Base-by-base conservation (phyloP, 345 rosid species). In the Orychophragmus violaceus region DNA sequence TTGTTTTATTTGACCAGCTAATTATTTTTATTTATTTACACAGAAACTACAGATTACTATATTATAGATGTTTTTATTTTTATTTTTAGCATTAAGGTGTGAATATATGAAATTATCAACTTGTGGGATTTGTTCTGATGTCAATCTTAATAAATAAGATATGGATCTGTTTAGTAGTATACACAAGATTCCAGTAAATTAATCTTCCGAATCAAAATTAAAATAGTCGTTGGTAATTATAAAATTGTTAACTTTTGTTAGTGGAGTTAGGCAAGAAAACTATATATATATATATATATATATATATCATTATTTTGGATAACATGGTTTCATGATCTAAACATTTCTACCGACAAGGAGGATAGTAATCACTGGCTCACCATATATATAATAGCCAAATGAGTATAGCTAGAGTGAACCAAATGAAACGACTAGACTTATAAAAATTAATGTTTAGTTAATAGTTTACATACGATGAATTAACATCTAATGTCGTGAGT, bases 231-330 rank as follows among this genome's bases (percentile, higher is more conserved):
- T 62, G 52, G 76, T 56, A 11, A 57, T 56, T 65, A 5, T 12
- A 28, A 27, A 21, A 49, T 2, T 36, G 2, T 42, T 0, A 37
- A 18, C 3, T 21, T 57, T 64, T 58, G 13, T 39, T 41, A 65
- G 66, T 65, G 76, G 71, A 50, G 39, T 65, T 58, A 39, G 66
- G 66, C 64, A 50, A 65, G 61, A 57, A 64, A 64, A 58, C n/a
- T n/a, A n/a, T n/a, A n/a, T n/a, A n/a, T n/a, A n/a, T n/a, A n/a
- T n/a, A n/a, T n/a, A n/a, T n/a, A n/a, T n/a, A n/a, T n/a, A n/a
- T n/a, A 19, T 49, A 49, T 3, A 49, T 27, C 59, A 72, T 10
- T 64, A 27, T 57, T 48, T 64, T 48, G 36, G 33, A 42, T 64
- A 56, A 27, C 16, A 29, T 58, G 61, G 37, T 58, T 58, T 37